Evolutionary conservation across 257 asterid species (phyloP), one percentile per base, ranked within the genome.

Genomic region (Salvia splendens): DNA sequence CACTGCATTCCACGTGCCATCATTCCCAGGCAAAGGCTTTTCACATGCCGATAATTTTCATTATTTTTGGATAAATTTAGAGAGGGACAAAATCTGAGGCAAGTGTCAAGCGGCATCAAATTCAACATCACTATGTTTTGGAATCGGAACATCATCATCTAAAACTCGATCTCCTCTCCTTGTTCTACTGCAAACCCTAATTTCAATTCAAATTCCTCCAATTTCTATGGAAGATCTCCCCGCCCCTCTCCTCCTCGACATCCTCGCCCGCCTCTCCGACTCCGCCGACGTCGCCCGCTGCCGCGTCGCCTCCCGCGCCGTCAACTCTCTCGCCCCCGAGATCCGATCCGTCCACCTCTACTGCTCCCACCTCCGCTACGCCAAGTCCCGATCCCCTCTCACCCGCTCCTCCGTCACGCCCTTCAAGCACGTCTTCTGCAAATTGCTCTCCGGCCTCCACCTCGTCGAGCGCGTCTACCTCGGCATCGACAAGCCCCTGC

Each of bases 211-310:
- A 11, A 11, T 28, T 55, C 7, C 64, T 35, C 15, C 65, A 46
- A 51, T 48, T 50, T 36, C 73, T 71, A 89, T 90, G 97, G 95
- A 90, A 59, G 85, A 87, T 38, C 87, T 90, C 42, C 97, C 96
- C 28, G 73, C 81, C 6, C 81, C 74, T 14, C 73, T 90, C 59
- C 75, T 90, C 70, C 71, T 87, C 60, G 96, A 90, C 8, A 86
- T 90, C 82, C 84, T 86, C 73, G 74, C 73, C 74, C 88, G 88
- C 61, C 84, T 87, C 75, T 9, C 59, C 59, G 88, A 86, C 75
- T 84, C 94, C 30, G 75, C 81, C 55, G 94, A 84, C 56, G 35
- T 89, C 36, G 89, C 89, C 52, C 87, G 90, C 65, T 86, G 89
- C 81, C 84, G 94, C 10, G 79, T 81, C 78, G 78, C 86, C 42